Base-by-base conservation (phyloP, 2,329 filamentous ascomycete genomes). In the Microthyrium microscopicum region DNA sequence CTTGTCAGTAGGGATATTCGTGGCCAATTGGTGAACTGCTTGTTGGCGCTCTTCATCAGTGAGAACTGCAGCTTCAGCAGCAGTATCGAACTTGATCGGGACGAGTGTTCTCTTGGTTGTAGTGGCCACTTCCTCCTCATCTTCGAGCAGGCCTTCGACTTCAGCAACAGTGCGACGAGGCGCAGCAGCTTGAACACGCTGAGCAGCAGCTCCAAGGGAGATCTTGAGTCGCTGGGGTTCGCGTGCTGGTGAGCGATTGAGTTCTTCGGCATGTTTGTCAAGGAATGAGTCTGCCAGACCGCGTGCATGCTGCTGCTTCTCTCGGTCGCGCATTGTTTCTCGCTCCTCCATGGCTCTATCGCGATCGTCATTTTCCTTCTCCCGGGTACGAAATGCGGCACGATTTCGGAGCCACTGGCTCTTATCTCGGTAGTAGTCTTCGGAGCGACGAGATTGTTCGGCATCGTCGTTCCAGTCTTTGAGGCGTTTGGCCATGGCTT, bases 261-360 rank as follows among this genome's bases (percentile, higher is more conserved):
- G 66, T 48, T 92, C 83, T 43, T 78, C 70, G 1, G 79, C 81
- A 51, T 91, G 81, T 39, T 76, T 71, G 42, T 83, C 80, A 39
- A 94, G 66, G 72, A 94, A 95, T 26, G 80, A 80, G 53, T 94
- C 83, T 7, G 85, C 85, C 70, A 85, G 75, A 35, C 79, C 82
- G 20, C 74, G 70, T 3, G 82, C 84, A 44, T 80, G 73, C 48
- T 91, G 83, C 47, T 73, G 67, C 44, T 84, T 73, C 22, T 73
- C 73, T 39, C 73, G 65, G 41, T 79, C 72, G 33, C 73, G 69
- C 28, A 75, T 70, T 30, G 62, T 62, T 50, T 94, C 84, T 7
- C 77, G 72, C 35, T 77, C 68, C 55, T 98, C 89, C 3, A 73
- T 70, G 5, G 68, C 64, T 12, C 85, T 76, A 50, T 98, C 89